Base-by-base conservation (phyloP, 805 yeast species). In the Saturnispora kantuleensis region DNA sequence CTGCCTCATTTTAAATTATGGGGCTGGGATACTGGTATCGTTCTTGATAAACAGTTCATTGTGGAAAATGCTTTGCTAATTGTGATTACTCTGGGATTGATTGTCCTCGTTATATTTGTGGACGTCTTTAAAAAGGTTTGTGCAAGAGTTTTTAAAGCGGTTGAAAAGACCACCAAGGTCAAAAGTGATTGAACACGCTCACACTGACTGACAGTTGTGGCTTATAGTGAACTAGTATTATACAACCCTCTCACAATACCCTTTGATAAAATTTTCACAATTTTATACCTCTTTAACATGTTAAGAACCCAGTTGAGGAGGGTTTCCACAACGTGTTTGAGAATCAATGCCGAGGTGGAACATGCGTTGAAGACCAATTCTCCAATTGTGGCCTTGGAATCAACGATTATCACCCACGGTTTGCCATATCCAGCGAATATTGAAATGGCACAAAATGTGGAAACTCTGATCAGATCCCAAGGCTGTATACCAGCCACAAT, bases 381-480 rank as follows among this genome's bases (percentile, higher is more conserved):
- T 32, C 95, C 96, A 0, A 76, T 87, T 5, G 93, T 88, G 3
- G 81, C 96, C 0, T 66, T 87, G 12, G 96, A 88, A 57, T 79
- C 88, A 17, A 87, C 96, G 7, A 88, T 87, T 55, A 76, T 88
- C 52, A 82, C 95, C 6, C 96, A 87, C 64, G 96, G 96, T 1
- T 69, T 87, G 34, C 95, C 96, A 3, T 83, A 64, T 56, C 96
- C 96, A 0, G 71, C 73, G 17, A 87, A 88, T 55, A 55, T 84
- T 10, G 68, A 69, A 21, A 80, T 87, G 87, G 95, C 96, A 0
- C 54, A 54, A 29, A 60, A 67, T 1, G 94, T 84, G 1, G 95
- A 87, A 60, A 47, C 59, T 4, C 64, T 71, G 7, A 72, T 87
- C 13, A 68, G 94, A 36, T 56, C 59, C 0, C 58, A 69, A 31